Conservation (phyloP, 1,139 yeast genomes). For the Pneumocystis canis region DNA sequence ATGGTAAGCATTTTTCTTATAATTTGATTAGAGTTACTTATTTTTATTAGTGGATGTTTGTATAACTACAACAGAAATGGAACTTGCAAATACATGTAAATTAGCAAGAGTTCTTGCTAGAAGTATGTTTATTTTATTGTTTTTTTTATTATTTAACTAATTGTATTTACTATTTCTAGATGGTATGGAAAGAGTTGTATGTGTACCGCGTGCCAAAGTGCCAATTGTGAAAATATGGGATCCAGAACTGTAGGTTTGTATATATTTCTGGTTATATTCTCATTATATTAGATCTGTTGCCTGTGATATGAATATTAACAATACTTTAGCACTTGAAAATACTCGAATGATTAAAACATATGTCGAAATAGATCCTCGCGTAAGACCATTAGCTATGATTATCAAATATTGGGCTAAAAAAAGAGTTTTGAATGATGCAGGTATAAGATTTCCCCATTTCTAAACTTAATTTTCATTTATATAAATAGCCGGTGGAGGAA, state of each 20-base stretch:
- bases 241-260: constrained; percentile 14
- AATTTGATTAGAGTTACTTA: background rate
- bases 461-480: background rate
- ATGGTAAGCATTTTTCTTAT: constrained; percentile 7
- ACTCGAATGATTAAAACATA: constrained; percentile 18
- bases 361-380: constrained; percentile 18
- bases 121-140: constrained; percentile 6
- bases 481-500: constrained; percentile 17
- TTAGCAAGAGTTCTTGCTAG: constrained; percentile 15
- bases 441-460: background rate
- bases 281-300: constrained; percentile 6
- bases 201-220: constrained; percentile 19
- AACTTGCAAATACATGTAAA: constrained; percentile 15
- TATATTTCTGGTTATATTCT: background rate
- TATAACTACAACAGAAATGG: constrained; percentile 14
- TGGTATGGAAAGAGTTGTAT: constrained; percentile 18
- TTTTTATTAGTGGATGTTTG: constrained; percentile 16
- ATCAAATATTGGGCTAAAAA: constrained; percentile 20
- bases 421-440: constrained; percentile 19
- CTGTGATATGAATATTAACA: constrained; percentile 20
- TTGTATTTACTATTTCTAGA: constrained; percentile 7
- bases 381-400: constrained; percentile 18
- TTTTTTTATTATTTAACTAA: background rate
- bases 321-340: constrained; percentile 18
- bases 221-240: constrained; percentile 21